phyloP scores from a whole-genome alignment of 495 filamentous ascomycete species.

The Talaromyces liani region DNA sequence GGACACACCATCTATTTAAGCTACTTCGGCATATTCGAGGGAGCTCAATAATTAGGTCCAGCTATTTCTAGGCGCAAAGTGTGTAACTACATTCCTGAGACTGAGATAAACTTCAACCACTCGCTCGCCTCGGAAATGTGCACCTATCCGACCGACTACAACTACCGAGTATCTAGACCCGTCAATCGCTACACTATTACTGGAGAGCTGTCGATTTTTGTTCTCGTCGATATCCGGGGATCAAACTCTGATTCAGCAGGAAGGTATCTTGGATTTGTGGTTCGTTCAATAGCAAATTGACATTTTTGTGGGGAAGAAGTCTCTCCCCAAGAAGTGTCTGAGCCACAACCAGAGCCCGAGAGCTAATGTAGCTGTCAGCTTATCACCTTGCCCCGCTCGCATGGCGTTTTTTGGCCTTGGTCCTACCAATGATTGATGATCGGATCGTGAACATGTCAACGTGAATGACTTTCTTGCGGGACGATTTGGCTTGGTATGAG shows the following conservation, averaged over 20 bases:
- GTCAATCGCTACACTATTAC: background rate
- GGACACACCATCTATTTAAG: background rate
- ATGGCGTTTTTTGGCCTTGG: background rate
- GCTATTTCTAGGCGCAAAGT: background rate
- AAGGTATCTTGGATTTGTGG: background rate
- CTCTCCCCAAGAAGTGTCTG: too few relatives aligned
- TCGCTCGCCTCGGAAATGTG: background rate
- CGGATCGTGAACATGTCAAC: background rate
- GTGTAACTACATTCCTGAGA: background rate
- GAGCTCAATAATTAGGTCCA: background rate
- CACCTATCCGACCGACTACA: background rate
- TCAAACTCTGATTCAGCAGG: background rate
- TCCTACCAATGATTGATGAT: background rate
- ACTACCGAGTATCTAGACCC: background rate
- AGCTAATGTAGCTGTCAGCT: background rate
- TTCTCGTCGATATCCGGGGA: background rate
- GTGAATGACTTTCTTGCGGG: background rate
- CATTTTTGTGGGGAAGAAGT: background rate
- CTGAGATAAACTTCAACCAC: background rate
- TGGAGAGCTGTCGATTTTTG: background rate
- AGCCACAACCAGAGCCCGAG: background rate
- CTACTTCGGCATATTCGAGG: background rate
- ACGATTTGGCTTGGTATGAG: background rate
- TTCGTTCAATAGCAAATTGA: background rate
- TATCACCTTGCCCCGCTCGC: background rate